A percentile compares a stretch with the other conserved stretches of the same genome.
phyloP scores from a whole-genome alignment of 179 eudicot species.

The Patellifolia procumbens region DNA sequence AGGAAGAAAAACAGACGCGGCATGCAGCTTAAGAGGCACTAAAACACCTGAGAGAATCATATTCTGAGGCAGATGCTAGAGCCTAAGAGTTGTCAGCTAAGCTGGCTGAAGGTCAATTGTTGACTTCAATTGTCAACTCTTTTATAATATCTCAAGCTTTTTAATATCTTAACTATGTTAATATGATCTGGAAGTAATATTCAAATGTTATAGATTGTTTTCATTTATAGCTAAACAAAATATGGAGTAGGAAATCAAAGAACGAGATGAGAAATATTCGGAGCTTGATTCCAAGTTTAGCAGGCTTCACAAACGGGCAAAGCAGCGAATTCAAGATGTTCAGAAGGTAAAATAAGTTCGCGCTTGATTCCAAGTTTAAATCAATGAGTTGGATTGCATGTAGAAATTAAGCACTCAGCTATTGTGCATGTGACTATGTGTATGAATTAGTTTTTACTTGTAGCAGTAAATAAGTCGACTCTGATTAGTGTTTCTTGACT shows the following conservation, averaged over 20 bases:
- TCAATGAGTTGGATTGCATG: not conserved
- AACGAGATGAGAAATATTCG: constrained; percentile 84
- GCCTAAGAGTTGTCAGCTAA: constrained; percentile 75
- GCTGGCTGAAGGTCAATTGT: constrained; percentile 70
- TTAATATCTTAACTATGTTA: not conserved
- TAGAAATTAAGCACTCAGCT: not conserved
- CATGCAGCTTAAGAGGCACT: constrained; percentile 91
- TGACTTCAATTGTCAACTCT: too few relatives aligned
- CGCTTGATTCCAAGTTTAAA: too few relatives aligned
- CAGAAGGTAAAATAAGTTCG: constrained; percentile 66
- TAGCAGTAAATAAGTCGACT: not conserved
- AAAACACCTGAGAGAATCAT: constrained; percentile 66
- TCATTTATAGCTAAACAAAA: constrained; percentile 68
- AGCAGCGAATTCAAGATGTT: constrained; percentile 96
- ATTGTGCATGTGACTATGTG: not conserved
- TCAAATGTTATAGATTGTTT: constrained; percentile 24
- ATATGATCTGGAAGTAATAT: constrained; percentile 5
- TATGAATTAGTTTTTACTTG: not conserved
- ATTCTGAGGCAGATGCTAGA: constrained; percentile 80
- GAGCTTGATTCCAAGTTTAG: constrained; percentile 92
- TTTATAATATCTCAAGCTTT: too few relatives aligned
- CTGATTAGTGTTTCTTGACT: not conserved
- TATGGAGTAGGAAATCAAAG: constrained; percentile 90
- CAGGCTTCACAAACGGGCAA: constrained; percentile 97
- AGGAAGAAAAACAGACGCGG: constrained; percentile 79